phyloP scores from a whole-genome alignment of 2,329 filamentous ascomycete species.

The Neopestalotiopsis clavispora region DNA sequence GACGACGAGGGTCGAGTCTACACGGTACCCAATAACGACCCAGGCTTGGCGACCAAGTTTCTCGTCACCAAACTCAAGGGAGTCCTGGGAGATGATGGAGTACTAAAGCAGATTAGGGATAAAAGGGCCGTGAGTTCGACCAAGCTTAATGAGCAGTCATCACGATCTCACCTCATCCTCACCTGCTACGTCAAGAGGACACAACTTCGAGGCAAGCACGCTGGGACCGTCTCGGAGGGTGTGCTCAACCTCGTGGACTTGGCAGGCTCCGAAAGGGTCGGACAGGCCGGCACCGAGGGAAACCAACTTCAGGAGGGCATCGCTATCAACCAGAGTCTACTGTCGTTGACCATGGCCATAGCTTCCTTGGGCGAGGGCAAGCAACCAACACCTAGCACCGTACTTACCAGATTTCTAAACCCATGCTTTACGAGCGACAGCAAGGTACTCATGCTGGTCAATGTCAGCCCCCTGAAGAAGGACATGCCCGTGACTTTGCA shows the following conservation, averaged over 20 bases:
- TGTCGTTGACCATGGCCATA: slow-evolving; percentile 93
- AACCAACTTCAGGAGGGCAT: slow-evolving; percentile 89
- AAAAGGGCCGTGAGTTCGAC: slow-evolving; percentile 91
- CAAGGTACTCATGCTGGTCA: slow-evolving; percentile 98
- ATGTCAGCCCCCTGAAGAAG: slow-evolving; percentile 86
- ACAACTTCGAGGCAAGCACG: slow-evolving; percentile 62
- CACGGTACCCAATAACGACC: slow-evolving; percentile 62
- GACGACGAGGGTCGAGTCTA: not conserved
- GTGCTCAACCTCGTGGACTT: slow-evolving; percentile 95
- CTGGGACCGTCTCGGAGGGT: slow-evolving; percentile 80
- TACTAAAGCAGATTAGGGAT: slow-evolving; percentile 76
- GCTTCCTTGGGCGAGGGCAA: slow-evolving; percentile 82
- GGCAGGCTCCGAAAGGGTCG: slow-evolving; percentile 84
- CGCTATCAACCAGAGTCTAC: slow-evolving; percentile 92
- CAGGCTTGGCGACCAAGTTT: not conserved
- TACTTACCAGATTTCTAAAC: slow-evolving; percentile 91
- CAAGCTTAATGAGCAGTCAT: slow-evolving; percentile 89
- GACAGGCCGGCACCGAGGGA: slow-evolving; percentile 82
- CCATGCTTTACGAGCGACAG: slow-evolving; percentile 90
- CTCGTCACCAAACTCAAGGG: slow-evolving; percentile 39
- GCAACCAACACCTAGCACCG: slow-evolving; percentile 89
- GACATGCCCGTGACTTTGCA: slow-evolving; percentile 61
- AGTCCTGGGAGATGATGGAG: slow-evolving; percentile 69
- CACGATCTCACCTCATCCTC: slow-evolving; percentile 91
- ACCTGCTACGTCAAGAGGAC: slow-evolving; percentile 48